Conservation (phyloP, 1,284 basidiomycete species). For the Schizophyllum amplum region DNA sequence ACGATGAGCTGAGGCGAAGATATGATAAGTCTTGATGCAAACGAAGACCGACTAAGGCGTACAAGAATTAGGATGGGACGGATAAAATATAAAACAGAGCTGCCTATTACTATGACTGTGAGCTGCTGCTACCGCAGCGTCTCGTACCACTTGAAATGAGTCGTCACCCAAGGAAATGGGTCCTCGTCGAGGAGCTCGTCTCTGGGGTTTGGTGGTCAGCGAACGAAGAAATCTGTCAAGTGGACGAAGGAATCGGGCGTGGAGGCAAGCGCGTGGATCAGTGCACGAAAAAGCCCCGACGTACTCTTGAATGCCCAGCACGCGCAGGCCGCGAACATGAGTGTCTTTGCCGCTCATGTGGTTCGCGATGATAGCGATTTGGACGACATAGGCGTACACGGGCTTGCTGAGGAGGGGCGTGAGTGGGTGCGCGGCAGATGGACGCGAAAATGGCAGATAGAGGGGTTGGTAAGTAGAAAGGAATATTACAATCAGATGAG, state of each 20-base stretch:
- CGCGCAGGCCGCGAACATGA: constrained; percentile 83
- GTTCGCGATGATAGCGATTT: constrained; percentile 87
- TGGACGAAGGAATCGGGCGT: neutral
- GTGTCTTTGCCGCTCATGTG: constrained; percentile 99
- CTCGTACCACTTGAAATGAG: neutral
- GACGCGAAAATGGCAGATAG: neutral
- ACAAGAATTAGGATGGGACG: too few relatives aligned
- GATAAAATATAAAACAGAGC: too few relatives aligned
- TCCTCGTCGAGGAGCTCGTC: neutral
- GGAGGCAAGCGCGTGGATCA: neutral
- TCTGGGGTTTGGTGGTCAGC: too few relatives aligned
- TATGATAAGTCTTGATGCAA: too few relatives aligned
- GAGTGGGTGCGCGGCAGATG: neutral
- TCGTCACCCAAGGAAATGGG: neutral
- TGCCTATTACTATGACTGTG: too few relatives aligned
- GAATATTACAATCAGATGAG: neutral
- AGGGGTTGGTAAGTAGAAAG: neutral
- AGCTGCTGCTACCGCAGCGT: neutral
- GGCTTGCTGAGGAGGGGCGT: constrained; percentile 55
- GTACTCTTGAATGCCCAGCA: constrained; percentile 81
- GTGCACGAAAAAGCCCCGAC: constrained; percentile 19
- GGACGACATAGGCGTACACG: constrained; percentile 83
- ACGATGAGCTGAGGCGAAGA: too few relatives aligned
- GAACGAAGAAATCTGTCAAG: neutral
- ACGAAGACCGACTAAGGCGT: too few relatives aligned